Conservation (phyloP, 2,329 filamentous ascomycete species). For the Beauveria sp. region DNA sequence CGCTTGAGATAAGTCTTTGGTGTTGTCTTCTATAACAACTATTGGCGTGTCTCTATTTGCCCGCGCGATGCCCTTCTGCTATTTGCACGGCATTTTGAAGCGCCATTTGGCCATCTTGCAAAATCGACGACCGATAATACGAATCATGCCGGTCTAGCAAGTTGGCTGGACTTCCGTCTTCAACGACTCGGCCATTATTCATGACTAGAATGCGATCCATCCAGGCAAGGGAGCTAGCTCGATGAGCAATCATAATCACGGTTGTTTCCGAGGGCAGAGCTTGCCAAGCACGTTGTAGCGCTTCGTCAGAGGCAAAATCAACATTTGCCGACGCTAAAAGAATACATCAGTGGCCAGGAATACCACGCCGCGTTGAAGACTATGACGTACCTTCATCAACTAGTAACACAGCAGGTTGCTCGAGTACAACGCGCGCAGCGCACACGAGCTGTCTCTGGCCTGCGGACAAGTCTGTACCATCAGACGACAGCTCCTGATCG, state of each 20-base stretch:
- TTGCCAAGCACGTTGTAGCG: constrained; percentile 9
- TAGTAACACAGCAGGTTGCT: not conserved
- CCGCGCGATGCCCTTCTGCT: no score
- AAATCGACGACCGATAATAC: no score
- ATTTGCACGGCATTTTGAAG: no score
- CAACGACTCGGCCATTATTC: not conserved
- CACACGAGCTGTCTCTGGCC: constrained; percentile 9
- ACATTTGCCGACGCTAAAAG: constrained; percentile 6
- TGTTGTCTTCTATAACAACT: no score
- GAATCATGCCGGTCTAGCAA: no score
- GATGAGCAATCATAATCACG: constrained; percentile 3
- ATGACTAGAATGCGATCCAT: constrained; percentile 11
- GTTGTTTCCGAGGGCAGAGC: not conserved
- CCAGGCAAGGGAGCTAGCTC: constrained; percentile 7
- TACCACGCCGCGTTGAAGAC: not conserved
- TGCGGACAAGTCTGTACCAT: constrained; percentile 6
- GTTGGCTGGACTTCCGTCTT: not conserved
- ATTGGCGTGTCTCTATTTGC: no score
- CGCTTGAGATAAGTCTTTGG: no score
- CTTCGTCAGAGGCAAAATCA: constrained; percentile 5
- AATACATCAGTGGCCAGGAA: no score
- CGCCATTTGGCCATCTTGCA: no score
- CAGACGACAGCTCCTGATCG: not conserved
- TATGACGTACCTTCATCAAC: not conserved
- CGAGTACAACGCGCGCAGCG: not conserved